Evolutionary conservation across 805 yeast species (phyloP).

Genomic region (Cyberlindnera xishuangbannaensis): DNA sequence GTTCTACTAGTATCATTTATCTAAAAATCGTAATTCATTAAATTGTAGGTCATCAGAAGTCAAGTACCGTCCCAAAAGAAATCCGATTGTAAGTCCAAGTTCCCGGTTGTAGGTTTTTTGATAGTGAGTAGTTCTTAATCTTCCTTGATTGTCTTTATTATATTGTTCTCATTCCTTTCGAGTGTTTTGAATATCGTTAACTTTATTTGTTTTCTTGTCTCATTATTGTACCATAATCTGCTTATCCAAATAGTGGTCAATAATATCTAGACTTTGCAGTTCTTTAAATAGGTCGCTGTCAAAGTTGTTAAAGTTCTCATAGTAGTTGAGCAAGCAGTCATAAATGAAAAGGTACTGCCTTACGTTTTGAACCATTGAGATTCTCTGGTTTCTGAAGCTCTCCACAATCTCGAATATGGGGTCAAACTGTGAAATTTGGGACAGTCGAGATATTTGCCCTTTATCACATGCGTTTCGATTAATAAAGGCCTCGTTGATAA

Average conservation of each 20-base stretch:
- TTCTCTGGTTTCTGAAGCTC: conserved; percentile 63
- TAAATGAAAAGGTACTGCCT: conserved; percentile 72
- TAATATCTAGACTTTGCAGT: conserved; percentile 13
- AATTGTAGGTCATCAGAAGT: too few species aligned
- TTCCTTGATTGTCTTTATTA: too few species aligned
- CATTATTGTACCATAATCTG: too few species aligned
- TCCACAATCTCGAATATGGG: conserved; percentile 54
- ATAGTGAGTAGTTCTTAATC: too few species aligned
- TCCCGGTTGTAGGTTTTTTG: too few species aligned
- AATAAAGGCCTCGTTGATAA: conserved; percentile 33
- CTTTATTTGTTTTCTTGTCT: too few species aligned
- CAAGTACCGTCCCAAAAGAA: too few species aligned
- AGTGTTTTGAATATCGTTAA: too few species aligned
- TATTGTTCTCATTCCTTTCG: too few species aligned
- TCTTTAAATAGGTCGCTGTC: conserved; percentile 6
- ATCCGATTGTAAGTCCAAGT: too few species aligned
- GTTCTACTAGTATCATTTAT: too few species aligned
- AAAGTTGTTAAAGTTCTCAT: conserved; percentile 12
- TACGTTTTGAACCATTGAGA: conserved; percentile 80
- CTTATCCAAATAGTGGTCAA: conserved; percentile 13
- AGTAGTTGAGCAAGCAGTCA: conserved; percentile 40
- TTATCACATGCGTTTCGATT: conserved; percentile 1
- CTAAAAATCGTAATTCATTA: too few species aligned
- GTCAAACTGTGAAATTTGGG: conserved; percentile 40
- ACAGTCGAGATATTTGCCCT: background rate